These are phyloP conservation scores for Auriscalpium vulgare DNA, from an alignment of 768 basidiomycete genomes.

Conservation along the genomic window DNA sequence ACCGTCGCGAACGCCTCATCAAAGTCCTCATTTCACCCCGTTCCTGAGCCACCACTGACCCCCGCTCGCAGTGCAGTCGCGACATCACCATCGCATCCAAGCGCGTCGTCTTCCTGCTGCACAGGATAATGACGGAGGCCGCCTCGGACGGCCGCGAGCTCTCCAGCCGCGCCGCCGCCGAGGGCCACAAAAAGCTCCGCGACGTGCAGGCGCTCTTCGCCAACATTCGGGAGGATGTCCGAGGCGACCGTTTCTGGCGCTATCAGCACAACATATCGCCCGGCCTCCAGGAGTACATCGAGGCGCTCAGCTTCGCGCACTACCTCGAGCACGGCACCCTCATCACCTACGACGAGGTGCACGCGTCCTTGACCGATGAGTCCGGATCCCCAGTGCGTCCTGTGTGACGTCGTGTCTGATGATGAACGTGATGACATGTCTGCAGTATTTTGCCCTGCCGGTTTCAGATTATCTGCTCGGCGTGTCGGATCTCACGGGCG, in stretches of 20 bases:
- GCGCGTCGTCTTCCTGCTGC: slow-evolving; percentile 88
- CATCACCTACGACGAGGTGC: slow-evolving; percentile 62
- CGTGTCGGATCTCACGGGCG: slow-evolving; percentile 89
- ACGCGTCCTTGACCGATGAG: slow-evolving; percentile 51
- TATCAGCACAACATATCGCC: slow-evolving; percentile 68
- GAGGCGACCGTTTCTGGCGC: slow-evolving; percentile 68
- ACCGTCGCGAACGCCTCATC: slow-evolving; percentile 83
- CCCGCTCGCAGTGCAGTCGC: slow-evolving; percentile 51
- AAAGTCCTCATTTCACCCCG: slow-evolving; percentile 43
- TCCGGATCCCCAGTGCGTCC: slow-evolving; percentile 29
- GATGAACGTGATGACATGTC: not conserved
- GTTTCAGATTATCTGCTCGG: slow-evolving; percentile 87
- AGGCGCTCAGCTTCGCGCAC: slow-evolving; percentile 83
- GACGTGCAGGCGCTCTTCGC: slow-evolving; percentile 64
- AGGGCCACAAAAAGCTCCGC: slow-evolving; percentile 50
- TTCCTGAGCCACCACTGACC: slow-evolving; percentile 1
- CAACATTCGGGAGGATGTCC: slow-evolving; percentile 50
- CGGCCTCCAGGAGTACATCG: slow-evolving; percentile 92
- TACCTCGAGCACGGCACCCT: slow-evolving; percentile 67
- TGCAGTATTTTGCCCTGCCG: slow-evolving; percentile 69
- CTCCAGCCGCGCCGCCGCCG: slow-evolving; percentile 39
- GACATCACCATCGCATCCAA: slow-evolving; percentile 91
- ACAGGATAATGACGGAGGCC: slow-evolving; percentile 54
- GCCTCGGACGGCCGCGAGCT: slow-evolving; percentile 22
- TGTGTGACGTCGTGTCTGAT: not conserved